A percentile compares a stretch with the other conserved stretches of the same genome.
phyloP scores from a whole-genome alignment of 441 rosid genomes.

The Pelargonium exstipulatum region DNA sequence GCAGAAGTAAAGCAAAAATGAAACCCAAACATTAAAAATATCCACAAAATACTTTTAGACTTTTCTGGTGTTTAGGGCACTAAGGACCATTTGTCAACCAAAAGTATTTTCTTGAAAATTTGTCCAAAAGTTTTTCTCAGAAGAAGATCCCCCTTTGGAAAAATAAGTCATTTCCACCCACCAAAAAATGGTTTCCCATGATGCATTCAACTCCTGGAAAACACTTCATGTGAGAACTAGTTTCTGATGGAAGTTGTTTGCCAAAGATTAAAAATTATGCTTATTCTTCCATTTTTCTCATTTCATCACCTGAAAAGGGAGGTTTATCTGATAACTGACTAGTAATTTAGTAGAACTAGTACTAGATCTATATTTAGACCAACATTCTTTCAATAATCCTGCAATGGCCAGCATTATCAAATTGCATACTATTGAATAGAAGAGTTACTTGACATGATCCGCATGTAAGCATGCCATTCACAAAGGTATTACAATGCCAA shows the following conservation, averaged over 20 bases:
- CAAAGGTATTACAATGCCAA: neutral
- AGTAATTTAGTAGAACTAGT: neutral
- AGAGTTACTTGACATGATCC: neutral
- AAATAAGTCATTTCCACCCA: neutral
- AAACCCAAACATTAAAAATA: neutral
- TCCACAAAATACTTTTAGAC: constrained; percentile 13
- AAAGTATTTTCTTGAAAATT: neutral
- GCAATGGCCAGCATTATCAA: neutral
- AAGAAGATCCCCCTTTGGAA: neutral
- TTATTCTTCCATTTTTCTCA: constrained; percentile 5
- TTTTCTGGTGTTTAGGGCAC: constrained; percentile 95
- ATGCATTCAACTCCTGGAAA: neutral
- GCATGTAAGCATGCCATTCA: neutral
- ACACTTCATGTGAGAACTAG: neutral
- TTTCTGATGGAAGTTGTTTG: neutral
- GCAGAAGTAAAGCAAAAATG: constrained; percentile 8
- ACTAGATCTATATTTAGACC: neutral
- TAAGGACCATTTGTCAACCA: constrained; percentile 43
- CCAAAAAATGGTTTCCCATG: neutral
- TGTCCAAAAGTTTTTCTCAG: neutral
- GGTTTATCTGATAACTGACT: neutral
- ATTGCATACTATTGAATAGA: neutral
- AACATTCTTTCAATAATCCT: neutral
- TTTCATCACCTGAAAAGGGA: neutral
- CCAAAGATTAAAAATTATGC: neutral